Evolutionary conservation across 192 early-diverging fungal genomes (phyloP).

Genomic region (Umbelopsis sp.): DNA sequence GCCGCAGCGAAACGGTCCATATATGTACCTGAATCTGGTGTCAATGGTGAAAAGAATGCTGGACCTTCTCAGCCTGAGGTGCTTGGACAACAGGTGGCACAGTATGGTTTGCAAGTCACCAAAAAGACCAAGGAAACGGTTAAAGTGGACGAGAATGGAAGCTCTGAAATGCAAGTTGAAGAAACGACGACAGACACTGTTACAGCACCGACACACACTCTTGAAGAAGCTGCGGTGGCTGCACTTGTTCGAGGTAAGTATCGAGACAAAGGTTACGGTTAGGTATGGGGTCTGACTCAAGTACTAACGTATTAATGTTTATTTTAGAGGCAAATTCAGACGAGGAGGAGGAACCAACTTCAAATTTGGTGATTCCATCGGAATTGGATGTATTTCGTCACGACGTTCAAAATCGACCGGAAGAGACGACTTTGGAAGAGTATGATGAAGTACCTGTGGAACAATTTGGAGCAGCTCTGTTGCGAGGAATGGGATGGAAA

Average conservation of each 20-base stretch:
- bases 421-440: conserved; percentile 67
- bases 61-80: conserved; percentile 23
- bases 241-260: conserved; percentile 48
- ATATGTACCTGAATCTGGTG: conserved; percentile 30
- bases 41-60: background rate
- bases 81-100: background rate
- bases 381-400: conserved; percentile 62
- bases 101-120: conserved; percentile 40
- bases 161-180: background rate
- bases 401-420: conserved; percentile 64
- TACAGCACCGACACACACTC: conserved; percentile 23
- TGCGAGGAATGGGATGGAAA: conserved; percentile 92
- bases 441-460: conserved; percentile 87
- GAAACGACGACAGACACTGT: background rate
- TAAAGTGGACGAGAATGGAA: background rate
- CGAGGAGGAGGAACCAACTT: conserved; percentile 19
- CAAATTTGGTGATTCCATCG: conserved; percentile 39
- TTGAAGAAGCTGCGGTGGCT: conserved; percentile 44
- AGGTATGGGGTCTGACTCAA: too few species aligned
- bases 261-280: too few species aligned
- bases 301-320: too few species aligned
- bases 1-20: conserved; percentile 39
- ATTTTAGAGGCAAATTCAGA: conserved; percentile 25
- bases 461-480: conserved; percentile 83
- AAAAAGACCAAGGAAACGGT: background rate